Conservation (phyloP, 2,329 filamentous ascomycete species). For the Pestalotiopsis sp. region DNA sequence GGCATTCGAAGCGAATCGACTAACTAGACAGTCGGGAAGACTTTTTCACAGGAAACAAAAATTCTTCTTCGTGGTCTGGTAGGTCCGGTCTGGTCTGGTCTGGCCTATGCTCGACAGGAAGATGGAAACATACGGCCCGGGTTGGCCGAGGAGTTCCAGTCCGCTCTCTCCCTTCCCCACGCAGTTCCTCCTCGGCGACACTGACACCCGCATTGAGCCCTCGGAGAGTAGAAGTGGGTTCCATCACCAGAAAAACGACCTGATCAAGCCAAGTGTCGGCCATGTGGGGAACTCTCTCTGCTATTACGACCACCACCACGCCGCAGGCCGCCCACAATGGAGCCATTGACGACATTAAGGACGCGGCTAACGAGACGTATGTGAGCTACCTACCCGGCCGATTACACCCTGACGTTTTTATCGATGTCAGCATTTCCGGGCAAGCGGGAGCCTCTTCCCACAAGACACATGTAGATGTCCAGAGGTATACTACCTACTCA, state of each 20-base stretch:
- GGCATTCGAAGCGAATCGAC: background rate
- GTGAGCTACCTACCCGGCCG: background rate
- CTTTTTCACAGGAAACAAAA: background rate
- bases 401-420: background rate
- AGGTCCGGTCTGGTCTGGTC: background rate
- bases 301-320: background rate
- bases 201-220: background rate
- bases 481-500: background rate
- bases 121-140: background rate
- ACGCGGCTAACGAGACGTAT: background rate
- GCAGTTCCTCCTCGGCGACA: background rate
- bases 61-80: background rate
- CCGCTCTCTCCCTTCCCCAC: background rate
- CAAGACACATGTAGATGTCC: background rate
- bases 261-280: background rate
- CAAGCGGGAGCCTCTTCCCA: background rate
- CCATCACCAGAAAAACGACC: background rate
- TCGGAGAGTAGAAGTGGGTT: background rate
- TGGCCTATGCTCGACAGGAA: background rate
- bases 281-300: background rate
- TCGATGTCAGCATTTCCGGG: background rate
- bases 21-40: no score
- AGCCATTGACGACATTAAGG: background rate
- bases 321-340: background rate
- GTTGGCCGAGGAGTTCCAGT: background rate